phyloP scores from a whole-genome alignment of 2,329 filamentous ascomycete species.

The Davidsoniella australis region DNA sequence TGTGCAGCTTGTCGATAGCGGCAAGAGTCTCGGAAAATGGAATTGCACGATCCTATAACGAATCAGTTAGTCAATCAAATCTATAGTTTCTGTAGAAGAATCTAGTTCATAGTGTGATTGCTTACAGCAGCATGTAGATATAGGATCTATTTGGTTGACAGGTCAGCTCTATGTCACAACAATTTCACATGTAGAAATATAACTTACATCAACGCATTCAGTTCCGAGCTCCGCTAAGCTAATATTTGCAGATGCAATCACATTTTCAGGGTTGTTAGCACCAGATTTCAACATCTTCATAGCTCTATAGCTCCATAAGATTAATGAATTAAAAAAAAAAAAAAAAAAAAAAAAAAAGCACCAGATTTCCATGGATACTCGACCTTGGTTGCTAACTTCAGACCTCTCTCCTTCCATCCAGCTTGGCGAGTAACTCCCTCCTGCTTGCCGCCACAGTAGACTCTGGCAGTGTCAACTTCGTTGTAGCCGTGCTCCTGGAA shows the following conservation, averaged over 20 bases:
- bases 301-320: too few relatives aligned
- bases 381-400: constrained; percentile 64
- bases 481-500: constrained; percentile 67
- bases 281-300: too few relatives aligned
- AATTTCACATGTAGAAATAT: background rate
- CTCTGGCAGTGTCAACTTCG: constrained; percentile 68
- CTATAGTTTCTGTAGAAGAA: background rate
- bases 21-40: constrained; percentile 68
- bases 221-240: constrained; percentile 57
- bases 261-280: constrained; percentile 42
- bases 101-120: constrained; percentile 10
- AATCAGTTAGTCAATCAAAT: constrained; percentile 17
- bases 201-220: constrained; percentile 49
- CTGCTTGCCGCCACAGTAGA: constrained; percentile 55
- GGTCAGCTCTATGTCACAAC: background rate
- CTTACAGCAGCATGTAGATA: constrained; percentile 52
- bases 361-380: constrained; percentile 44
- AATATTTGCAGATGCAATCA: constrained; percentile 47
- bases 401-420: constrained; percentile 60
- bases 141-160: constrained; percentile 32
- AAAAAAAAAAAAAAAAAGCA: too few relatives aligned
- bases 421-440: constrained; percentile 63
- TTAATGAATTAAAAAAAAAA: too few relatives aligned
- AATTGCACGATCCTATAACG: constrained; percentile 36
- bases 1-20: constrained; percentile 65